Conservation (phyloP, 176 grass and related monocot species). For the Avena eriantha region DNA sequence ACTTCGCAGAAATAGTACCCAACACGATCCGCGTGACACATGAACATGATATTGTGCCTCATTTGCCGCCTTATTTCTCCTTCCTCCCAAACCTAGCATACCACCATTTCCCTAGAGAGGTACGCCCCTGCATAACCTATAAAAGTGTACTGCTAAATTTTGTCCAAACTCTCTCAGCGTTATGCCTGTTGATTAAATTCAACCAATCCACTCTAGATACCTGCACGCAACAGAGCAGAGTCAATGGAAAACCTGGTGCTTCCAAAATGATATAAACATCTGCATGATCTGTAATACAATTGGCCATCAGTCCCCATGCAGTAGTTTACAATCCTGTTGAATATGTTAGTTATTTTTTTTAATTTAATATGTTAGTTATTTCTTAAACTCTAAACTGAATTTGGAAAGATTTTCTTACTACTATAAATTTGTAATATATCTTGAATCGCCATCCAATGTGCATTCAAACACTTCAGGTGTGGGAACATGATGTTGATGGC, state of each 20-base stretch:
- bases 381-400: not conserved
- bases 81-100: conserved; percentile 53
- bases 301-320: not conserved
- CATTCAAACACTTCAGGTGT: conserved; percentile 35
- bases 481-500: conserved; percentile 51
- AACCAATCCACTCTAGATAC: not conserved
- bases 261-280: not conserved
- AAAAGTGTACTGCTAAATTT: not conserved
- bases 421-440: not conserved
- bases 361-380: not conserved
- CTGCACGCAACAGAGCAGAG: not conserved
- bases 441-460: conserved; percentile 14
- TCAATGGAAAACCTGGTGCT: not conserved
- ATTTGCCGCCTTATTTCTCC: conserved; percentile 73
- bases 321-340: not conserved
- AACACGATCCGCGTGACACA: conserved; percentile 64
- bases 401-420: not conserved
- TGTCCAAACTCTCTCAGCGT: not conserved
- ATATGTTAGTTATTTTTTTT: not conserved
- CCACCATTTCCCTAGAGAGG: conserved; percentile 73
- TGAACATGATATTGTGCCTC: conserved; percentile 65
- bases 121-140: conserved; percentile 15
- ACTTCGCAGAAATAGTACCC: conserved; percentile 60
- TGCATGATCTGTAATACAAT: not conserved
- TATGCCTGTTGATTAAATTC: not conserved